Evolutionary conservation across 805 yeast genomes (phyloP), one percentile per base, ranked within the genome.

Genomic region (Hanseniaspora vineae): DNA sequence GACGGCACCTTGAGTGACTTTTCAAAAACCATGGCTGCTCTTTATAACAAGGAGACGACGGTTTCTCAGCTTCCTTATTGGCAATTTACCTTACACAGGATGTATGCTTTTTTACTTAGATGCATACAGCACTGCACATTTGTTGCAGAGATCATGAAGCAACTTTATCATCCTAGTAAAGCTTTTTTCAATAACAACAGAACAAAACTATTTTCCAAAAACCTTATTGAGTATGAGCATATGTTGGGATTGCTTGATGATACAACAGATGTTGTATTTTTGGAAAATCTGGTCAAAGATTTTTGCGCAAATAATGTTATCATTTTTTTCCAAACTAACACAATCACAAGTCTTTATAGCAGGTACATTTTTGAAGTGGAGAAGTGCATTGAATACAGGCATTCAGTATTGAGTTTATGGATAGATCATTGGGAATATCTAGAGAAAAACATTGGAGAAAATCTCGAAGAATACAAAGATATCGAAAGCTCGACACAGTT

Each of bases 11-110:
- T 65, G 2, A 48, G 53, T 33, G 44, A 49, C 19, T 65, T 58
- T 49, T 57, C 55, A 46, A 55, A 55, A 18, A 58, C 56, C 46
- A 47, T 68, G 13, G 47, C 52, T 35, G 54, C 51, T 19, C 66
- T 57, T 48, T 54, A 58, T n/a, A 37, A 49, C 54, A 3, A 37
- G 32, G 35, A 48, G n/a, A 54, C 50, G 32, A 50, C 58, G 0
- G 42, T 68, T 10, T 60, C 60, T 35, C 59, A 64, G 18, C 44
- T 69, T 1, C 69, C 71, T 3, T 53, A 58, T 44, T 64, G 68
- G 65, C 55, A 62, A n/a, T 66, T 61, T 49, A 58, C 75, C 0
- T 54, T 75, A 39, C 82, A 78, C 53, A 64, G 73, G 49, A 60
- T 75, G 3, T 67, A 75, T 49, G 66, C 74, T 12, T 49, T 58